These are phyloP conservation scores for Dictyostelium citrinum DNA, from an alignment of 78 protist species.

Conservation along the genomic window DNA sequence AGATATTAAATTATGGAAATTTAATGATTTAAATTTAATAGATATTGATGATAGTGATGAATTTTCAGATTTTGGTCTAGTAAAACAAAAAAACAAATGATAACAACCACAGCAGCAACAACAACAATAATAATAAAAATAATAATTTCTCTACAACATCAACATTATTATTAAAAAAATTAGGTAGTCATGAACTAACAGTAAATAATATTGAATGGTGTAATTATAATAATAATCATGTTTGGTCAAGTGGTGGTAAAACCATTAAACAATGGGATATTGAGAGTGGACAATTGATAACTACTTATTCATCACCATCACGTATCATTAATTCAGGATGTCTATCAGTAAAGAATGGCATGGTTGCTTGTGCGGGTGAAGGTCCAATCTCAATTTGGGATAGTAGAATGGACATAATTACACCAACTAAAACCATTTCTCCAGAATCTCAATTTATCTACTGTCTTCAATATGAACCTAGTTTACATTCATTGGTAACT, in stretches of 20 bases:
- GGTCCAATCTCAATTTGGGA: constrained; percentile 39
- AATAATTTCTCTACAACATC: too few relatives aligned
- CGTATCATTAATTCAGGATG: constrained; percentile 1
- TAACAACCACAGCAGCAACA: neutral
- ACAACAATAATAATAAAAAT: neutral
- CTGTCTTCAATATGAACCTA: constrained; percentile 24
- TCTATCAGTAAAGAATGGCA: constrained; percentile 2
- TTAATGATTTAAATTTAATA: neutral
- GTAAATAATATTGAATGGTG: constrained; percentile 40
- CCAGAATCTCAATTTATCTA: neutral
- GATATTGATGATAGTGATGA: neutral
- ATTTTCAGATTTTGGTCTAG: too few relatives aligned
- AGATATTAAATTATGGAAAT: constrained; percentile 24
- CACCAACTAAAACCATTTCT: neutral
- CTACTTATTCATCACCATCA: neutral
- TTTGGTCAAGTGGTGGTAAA: neutral
- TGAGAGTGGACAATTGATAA: constrained; percentile 11
- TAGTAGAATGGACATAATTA: neutral
- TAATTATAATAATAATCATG: neutral
- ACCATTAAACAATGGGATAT: constrained; percentile 4
- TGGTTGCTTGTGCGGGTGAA: constrained; percentile 6
- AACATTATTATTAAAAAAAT: neutral
- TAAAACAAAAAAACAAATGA: too few relatives aligned
- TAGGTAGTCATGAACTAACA: neutral
- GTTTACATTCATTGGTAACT: constrained; percentile 5